Evolutionary conservation across 257 asterid genomes (phyloP).

Genomic region (Solanum phureja): DNA sequence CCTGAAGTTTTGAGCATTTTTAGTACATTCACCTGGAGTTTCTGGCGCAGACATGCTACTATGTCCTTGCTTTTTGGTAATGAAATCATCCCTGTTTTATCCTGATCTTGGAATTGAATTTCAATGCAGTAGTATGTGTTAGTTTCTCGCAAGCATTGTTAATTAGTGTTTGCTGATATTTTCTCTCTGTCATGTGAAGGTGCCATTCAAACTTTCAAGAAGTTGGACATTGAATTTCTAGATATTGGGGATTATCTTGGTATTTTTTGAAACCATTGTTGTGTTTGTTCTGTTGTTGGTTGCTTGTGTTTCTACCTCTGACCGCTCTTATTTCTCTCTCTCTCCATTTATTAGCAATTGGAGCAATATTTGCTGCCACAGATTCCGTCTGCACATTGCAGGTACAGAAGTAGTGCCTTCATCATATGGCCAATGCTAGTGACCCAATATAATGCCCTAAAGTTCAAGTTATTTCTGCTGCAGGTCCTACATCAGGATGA

Average conservation of each 20-base stretch:
- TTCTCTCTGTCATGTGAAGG: slow-evolving; percentile 5
- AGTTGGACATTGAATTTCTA: slow-evolving; percentile 13
- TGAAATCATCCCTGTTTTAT: not conserved
- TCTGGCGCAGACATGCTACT: not conserved
- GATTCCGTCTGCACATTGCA: slow-evolving; percentile 49
- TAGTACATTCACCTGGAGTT: not conserved
- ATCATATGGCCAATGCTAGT: not conserved
- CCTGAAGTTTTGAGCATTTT: not conserved
- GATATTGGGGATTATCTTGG: slow-evolving; percentile 41
- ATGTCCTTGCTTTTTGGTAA: not conserved
- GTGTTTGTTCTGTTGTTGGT: not conserved
- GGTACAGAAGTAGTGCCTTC: slow-evolving; percentile 6
- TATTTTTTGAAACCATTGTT: slow-evolving; percentile 3
- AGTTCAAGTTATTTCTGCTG: not conserved
- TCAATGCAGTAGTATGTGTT: not conserved
- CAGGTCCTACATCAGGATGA: slow-evolving; percentile 42
- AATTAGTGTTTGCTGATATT: not conserved
- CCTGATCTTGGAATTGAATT: not conserved
- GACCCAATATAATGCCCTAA: not conserved
- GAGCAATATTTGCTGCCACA: slow-evolving; percentile 41
- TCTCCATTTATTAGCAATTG: slow-evolving; percentile 18
- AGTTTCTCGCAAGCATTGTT: not conserved
- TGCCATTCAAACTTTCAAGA: slow-evolving; percentile 10
- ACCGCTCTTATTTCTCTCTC: not conserved
- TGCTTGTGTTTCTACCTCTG: not conserved